Conservation (phyloP, 2,329 filamentous ascomycete species). For the Xylariaceae sp. region DNA sequence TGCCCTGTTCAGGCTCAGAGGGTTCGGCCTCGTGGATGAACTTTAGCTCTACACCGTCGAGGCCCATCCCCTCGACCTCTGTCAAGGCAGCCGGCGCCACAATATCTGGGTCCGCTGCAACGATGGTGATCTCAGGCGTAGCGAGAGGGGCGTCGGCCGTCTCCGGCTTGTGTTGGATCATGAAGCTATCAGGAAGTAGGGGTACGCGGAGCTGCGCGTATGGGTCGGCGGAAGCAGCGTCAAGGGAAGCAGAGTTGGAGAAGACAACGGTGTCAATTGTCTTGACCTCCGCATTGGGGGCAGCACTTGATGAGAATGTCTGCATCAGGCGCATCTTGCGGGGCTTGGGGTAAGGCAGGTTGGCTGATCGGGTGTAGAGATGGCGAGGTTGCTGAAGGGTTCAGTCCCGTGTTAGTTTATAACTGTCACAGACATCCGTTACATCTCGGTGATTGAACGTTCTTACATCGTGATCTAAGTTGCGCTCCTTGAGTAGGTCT, state of each 20-base stretch:
- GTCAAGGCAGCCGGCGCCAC: conserved; percentile 49
- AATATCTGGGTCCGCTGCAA: conserved; percentile 55
- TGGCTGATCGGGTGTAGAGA: conserved; percentile 33
- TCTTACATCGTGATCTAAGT: conserved; percentile 31
- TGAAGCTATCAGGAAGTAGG: conserved; percentile 57
- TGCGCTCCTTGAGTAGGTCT: conserved; percentile 33
- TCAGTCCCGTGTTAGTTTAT: conserved; percentile 22
- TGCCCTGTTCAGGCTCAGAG: conserved; percentile 36
- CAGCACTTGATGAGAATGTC: conserved; percentile 51
- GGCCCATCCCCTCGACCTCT: conserved; percentile 54
- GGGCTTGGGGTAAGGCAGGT: conserved; percentile 33
- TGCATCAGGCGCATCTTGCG: conserved; percentile 58
- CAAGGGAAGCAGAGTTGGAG: conserved; percentile 40
- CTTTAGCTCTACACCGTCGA: conserved; percentile 54
- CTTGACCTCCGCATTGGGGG: conserved; percentile 32
- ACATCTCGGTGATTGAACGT: not conserved
- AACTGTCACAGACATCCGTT: not conserved
- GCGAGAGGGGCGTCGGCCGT: conserved; percentile 38
- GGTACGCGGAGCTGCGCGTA: conserved; percentile 50
- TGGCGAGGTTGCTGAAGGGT: conserved; percentile 26
- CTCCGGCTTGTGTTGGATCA: conserved; percentile 41
- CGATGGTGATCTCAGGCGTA: conserved; percentile 47
- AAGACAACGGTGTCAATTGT: conserved; percentile 53
- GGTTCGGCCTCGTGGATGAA: conserved; percentile 40
- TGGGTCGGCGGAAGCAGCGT: conserved; percentile 26